Conservation (phyloP, 352 stramenopile species). For the Phytophthora foliorum region DNA sequence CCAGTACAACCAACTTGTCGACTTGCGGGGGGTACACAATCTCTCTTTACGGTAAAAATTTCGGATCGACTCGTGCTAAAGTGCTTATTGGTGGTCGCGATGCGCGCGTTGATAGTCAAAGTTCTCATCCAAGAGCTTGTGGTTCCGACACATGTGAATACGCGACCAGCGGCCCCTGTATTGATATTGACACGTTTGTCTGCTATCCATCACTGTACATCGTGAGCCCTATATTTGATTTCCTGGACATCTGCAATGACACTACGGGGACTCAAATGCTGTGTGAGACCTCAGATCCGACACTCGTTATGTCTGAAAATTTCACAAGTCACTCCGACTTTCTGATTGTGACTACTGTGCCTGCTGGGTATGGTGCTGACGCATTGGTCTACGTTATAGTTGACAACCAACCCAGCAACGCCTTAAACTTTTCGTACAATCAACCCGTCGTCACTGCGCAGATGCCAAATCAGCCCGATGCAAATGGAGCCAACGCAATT, state of each 20-base stretch:
- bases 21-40: constrained; percentile 71
- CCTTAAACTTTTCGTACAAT: constrained; percentile 65
- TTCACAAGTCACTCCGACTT: constrained; percentile 59
- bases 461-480: constrained; percentile 74
- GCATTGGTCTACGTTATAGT: constrained; percentile 57
- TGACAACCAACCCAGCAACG: constrained; percentile 59
- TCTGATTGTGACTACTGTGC: constrained; percentile 54
- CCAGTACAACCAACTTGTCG: constrained; percentile 61
- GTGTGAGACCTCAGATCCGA: constrained; percentile 30
- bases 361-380: constrained; percentile 57
- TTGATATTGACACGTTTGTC: constrained; percentile 51
- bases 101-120: constrained; percentile 54
- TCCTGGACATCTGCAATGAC: constrained; percentile 41
- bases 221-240: constrained; percentile 44
- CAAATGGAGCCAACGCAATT: constrained; percentile 68
- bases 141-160: constrained; percentile 42
- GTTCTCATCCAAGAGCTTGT: constrained; percentile 51
- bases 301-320: constrained; percentile 35
- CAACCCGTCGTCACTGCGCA: constrained; percentile 62
- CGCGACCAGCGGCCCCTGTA: constrained; percentile 59
- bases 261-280: constrained; percentile 39
- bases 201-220: constrained; percentile 63
- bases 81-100: constrained; percentile 68
- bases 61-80: constrained; percentile 50
- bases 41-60: constrained; percentile 71